A percentile compares a stretch with the other conserved stretches of the same genome.
These are phyloP conservation scores for Blastomyces percursus DNA, from an alignment of 2,329 filamentous ascomycete species.

Conservation along the genomic window DNA sequence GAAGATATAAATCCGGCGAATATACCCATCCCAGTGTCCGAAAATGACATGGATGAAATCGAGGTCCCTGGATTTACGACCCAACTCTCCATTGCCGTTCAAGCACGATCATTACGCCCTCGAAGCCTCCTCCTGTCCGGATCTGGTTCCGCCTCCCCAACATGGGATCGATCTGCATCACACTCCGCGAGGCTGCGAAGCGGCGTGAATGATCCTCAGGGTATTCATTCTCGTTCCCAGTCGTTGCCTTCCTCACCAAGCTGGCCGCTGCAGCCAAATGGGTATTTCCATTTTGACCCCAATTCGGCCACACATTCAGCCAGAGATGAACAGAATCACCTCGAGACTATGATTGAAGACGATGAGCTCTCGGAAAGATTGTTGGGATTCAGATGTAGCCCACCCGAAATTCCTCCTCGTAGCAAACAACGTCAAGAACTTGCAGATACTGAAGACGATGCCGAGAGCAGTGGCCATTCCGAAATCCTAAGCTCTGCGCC, in stretches of 20 bases:
- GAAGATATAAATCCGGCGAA: conserved; percentile 41
- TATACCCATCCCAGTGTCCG: conserved; percentile 57
- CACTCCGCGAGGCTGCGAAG: conserved; percentile 15
- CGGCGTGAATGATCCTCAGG: background rate
- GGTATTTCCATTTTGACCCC: conserved; percentile 4
- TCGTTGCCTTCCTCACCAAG: conserved; percentile 9
- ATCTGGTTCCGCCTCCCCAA: conserved; percentile 20
- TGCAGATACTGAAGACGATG: background rate
- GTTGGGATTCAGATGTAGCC: conserved; percentile 4
- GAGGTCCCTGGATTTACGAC: conserved; percentile 60
- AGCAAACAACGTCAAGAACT: conserved; percentile 1
- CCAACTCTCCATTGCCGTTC: conserved; percentile 9
- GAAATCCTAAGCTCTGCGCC: background rate
- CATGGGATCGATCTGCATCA: conserved; percentile 18
- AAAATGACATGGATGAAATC: conserved; percentile 66
- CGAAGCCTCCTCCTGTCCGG: conserved; percentile 32
- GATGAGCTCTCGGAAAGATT: conserved; percentile 16
- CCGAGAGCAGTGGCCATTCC: background rate
- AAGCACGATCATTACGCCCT: conserved; percentile 23
- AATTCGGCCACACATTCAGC: conserved; percentile 18
- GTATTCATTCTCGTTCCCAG: conserved; percentile 10
- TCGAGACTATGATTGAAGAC: conserved; percentile 32
- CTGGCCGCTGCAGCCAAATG: background rate
- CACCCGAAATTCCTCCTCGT: conserved; percentile 8
- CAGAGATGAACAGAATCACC: conserved; percentile 20